Evolutionary conservation across 2,329 filamentous ascomycete genomes (phyloP).

Genomic region (Furcasterigmium sp.): DNA sequence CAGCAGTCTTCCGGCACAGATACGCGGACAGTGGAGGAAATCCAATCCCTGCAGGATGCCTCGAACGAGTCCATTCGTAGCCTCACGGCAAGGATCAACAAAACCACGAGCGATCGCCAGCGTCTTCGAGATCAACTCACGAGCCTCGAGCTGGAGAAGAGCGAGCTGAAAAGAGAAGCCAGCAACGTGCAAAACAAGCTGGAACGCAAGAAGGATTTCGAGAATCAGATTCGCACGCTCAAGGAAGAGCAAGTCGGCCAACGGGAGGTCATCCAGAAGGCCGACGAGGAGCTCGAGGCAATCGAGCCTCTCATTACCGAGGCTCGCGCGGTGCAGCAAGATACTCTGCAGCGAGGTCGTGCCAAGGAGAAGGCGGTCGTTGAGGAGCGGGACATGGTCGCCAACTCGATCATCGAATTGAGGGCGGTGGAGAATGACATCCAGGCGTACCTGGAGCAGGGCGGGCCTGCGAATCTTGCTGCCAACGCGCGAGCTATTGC

Average conservation of each 20-base stretch:
- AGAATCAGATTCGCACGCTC: slow-evolving; percentile 66
- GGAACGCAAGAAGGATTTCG: slow-evolving; percentile 71
- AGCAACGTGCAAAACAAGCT: slow-evolving; percentile 66
- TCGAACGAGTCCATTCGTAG: slow-evolving; percentile 62
- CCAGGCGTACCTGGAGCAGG: slow-evolving; percentile 69
- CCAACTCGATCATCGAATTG: slow-evolving; percentile 72
- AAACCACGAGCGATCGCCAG: slow-evolving; percentile 66
- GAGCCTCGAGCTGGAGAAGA: slow-evolving; percentile 69
- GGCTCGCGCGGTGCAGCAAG: slow-evolving; percentile 71
- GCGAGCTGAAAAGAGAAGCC: slow-evolving; percentile 69
- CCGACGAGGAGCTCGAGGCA: slow-evolving; percentile 68
- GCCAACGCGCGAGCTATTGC: slow-evolving; percentile 66
- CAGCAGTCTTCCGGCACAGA: slow-evolving; percentile 67
- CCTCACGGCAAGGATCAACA: slow-evolving; percentile 58
- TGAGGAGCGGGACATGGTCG: slow-evolving; percentile 64
- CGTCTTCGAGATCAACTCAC: slow-evolving; percentile 63
- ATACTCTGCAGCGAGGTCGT: slow-evolving; percentile 66
- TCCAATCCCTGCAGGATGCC: slow-evolving; percentile 68
- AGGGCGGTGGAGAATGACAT: slow-evolving; percentile 73
- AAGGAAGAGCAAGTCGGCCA: slow-evolving; percentile 64
- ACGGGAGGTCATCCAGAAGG: slow-evolving; percentile 61
- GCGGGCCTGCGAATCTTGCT: slow-evolving; percentile 66
- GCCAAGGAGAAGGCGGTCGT: slow-evolving; percentile 68
- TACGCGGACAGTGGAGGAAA: slow-evolving; percentile 72
- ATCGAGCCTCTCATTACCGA: slow-evolving; percentile 72